A percentile compares a stretch with the other conserved stretches of the same genome.
Conservation (phyloP, 768 basidiomycete genomes). For the Nidularia pulvinata region DNA sequence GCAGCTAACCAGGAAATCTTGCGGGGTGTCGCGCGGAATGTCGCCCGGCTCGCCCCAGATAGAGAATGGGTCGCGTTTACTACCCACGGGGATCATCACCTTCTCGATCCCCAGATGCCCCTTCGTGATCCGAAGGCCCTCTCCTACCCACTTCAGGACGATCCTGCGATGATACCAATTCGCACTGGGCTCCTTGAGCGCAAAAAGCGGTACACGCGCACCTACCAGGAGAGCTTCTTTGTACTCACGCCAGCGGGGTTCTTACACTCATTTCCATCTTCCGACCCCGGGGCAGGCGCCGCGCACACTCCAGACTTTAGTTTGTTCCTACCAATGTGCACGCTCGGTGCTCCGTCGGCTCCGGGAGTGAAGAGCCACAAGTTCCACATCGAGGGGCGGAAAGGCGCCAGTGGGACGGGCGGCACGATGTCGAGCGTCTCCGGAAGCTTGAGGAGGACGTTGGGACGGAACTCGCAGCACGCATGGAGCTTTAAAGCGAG, state of each 20-base stretch:
- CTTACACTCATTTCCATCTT: constrained; percentile 87
- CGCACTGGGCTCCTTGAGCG: constrained; percentile 92
- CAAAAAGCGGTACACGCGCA: constrained; percentile 92
- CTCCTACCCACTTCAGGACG: constrained; percentile 88
- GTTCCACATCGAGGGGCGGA: constrained; percentile 95
- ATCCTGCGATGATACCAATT: constrained; percentile 81
- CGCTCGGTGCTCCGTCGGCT: constrained; percentile 87
- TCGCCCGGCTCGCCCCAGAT: constrained; percentile 82
- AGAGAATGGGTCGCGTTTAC: constrained; percentile 96
- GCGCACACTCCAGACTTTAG: constrained; percentile 72
- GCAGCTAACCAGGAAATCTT: constrained; percentile 74
- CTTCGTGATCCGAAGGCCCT: constrained; percentile 77
- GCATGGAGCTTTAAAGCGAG: constrained; percentile 92
- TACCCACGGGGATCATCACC: constrained; percentile 82
- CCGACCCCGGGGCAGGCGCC: constrained; percentile 59
- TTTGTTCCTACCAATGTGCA: constrained; percentile 94
- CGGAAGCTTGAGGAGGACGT: constrained; percentile 8
- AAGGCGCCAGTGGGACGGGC: constrained; percentile 71
- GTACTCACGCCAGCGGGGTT: constrained; percentile 96
- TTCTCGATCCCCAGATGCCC: constrained; percentile 96
- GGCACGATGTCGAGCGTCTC: too few species aligned
- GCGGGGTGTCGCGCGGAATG: constrained; percentile 64
- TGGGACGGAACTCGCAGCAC: constrained; percentile 46
- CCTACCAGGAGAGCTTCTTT: constrained; percentile 85
- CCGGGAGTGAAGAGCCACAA: constrained; percentile 75